Evolutionary conservation across 495 filamentous ascomycete species (phyloP).

Genomic region (Aspergillus bridgeri): DNA sequence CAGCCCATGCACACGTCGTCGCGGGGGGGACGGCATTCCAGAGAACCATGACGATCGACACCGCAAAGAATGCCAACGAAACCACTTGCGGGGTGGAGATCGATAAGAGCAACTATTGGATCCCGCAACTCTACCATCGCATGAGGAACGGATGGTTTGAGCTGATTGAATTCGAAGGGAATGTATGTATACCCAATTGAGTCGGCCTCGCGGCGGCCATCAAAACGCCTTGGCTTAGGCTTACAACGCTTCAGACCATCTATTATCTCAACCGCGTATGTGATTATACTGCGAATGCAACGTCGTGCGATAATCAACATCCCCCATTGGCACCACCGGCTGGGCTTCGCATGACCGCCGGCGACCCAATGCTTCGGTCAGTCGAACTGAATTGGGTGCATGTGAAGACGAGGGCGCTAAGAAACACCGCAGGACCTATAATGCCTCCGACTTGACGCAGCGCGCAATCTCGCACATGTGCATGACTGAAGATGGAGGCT

Average conservation of each 20-base stretch:
- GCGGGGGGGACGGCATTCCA: conserved; percentile 73
- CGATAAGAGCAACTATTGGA: conserved; percentile 78
- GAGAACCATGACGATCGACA: conserved; percentile 53
- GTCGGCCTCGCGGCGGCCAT: not conserved
- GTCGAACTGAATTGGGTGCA: not conserved
- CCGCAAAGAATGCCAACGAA: conserved; percentile 58
- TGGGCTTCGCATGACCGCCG: conserved; percentile 71
- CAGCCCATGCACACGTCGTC: conserved; percentile 67
- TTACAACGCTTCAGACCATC: conserved; percentile 15
- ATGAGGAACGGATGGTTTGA: conserved; percentile 56
- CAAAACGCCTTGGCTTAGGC: not conserved
- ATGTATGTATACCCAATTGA: conserved; percentile 1
- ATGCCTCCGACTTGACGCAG: conserved; percentile 19
- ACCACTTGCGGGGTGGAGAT: conserved; percentile 62
- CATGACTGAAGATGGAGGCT: conserved; percentile 15
- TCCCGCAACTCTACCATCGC: conserved; percentile 65
- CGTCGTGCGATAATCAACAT: conserved; percentile 5
- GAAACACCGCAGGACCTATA: conserved; percentile 14
- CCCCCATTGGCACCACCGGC: conserved; percentile 40
- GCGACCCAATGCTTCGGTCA: conserved; percentile 45
- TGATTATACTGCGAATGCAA: conserved; percentile 14
- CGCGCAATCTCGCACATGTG: conserved; percentile 27
- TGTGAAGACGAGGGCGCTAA: not conserved
- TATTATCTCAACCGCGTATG: conserved; percentile 27
- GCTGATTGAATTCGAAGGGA: conserved; percentile 16